A percentile compares a stretch with the other conserved stretches of the same genome.
Evolutionary conservation across 805 yeast species (phyloP).

Genomic region (Groenewaldozyma tartarivorans): DNA sequence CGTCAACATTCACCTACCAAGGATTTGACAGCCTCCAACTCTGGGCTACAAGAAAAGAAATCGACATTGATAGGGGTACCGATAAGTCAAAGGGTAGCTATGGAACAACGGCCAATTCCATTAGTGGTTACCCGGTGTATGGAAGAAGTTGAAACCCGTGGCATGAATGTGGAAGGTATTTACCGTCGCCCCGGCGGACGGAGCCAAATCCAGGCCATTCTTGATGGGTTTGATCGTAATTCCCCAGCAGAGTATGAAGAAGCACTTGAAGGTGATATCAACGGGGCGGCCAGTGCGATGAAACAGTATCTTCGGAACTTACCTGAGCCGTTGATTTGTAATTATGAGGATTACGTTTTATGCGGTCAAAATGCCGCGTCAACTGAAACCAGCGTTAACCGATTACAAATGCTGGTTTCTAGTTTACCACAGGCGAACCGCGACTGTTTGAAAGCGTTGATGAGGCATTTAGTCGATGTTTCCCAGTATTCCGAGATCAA

Average conservation of each 20-base stretch:
- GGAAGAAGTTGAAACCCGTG: slow-evolving; percentile 66
- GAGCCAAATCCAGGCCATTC: slow-evolving; percentile 46
- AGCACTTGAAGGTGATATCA: slow-evolving; percentile 53
- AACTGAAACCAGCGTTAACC: slow-evolving; percentile 21
- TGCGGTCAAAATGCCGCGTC: slow-evolving; percentile 15
- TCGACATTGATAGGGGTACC: slow-evolving; percentile 39
- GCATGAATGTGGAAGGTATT: slow-evolving; percentile 73
- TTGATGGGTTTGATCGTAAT: slow-evolving; percentile 30
- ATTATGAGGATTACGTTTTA: slow-evolving; percentile 58
- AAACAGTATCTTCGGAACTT: slow-evolving; percentile 79
- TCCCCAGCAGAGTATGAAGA: slow-evolving; percentile 29
- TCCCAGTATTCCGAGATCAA: slow-evolving; percentile 45
- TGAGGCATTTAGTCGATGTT: slow-evolving; percentile 58
- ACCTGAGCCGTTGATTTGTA: slow-evolving; percentile 75
- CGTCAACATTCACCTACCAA: neutral
- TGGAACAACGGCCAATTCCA: slow-evolving; percentile 61
- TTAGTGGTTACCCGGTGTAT: slow-evolving; percentile 62
- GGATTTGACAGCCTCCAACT: too few relatives aligned
- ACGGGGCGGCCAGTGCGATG: slow-evolving; percentile 78
- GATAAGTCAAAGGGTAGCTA: slow-evolving; percentile 50
- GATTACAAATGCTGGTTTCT: slow-evolving; percentile 37
- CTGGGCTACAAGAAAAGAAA: slow-evolving; percentile 1
- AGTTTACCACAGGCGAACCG: slow-evolving; percentile 62
- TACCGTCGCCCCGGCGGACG: slow-evolving; percentile 84
- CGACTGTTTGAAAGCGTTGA: slow-evolving; percentile 43